Base-by-base conservation (phyloP, 371 early-diverging fungal genomes). In the Capniomyces stellatus region DNA sequence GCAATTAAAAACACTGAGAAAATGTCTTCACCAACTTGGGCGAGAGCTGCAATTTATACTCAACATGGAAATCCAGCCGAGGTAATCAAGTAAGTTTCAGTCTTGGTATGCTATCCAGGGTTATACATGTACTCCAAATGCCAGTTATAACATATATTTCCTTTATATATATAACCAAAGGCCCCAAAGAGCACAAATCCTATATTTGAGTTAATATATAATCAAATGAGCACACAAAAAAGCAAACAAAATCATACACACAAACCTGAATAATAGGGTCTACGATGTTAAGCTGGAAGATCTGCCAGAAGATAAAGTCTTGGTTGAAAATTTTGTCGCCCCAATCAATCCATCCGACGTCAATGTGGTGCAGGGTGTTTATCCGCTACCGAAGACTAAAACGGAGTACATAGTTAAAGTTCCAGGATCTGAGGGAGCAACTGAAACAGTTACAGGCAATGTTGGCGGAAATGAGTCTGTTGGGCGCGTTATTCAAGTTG, bases 301-400 rank as follows among this genome's bases (percentile, higher is more conserved):
- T 3, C 18, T 43, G 2, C 48, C 48, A 46, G 54, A 54, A 6
- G 44, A 47, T 21, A 47, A 28, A 23, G 43, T 61, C 2, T 22
- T 61, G 10, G 70, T 89, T 22, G 75, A 78, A 55, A 84, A 92
- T 60, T 72, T 93, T 22, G 90, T 91, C 0, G 66, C 87, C 0
- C 92, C 94, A 13, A 79, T 96, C 57, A 96, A 96, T 59, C 97
- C 97, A 6, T 85, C 92, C 0, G 97, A 96, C 61, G 75, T 93
- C 47, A 94, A 94, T 61, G 85, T 87, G 63, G 83, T 95, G 46
- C 87, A 93, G 64, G 94, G 94, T 3, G 82, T 76, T 10, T 92
- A 92, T 59, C 94, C 93, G 10, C 22, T 22, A 8, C 51, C 31
- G 12, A 22, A 22, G n/a, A n/a, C 4, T 22, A 87, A 86, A 0